Evolutionary conservation across 257 asterid species (phyloP), one percentile per base, ranked within the genome.

Genomic region (Solanum appendiculatum): DNA sequence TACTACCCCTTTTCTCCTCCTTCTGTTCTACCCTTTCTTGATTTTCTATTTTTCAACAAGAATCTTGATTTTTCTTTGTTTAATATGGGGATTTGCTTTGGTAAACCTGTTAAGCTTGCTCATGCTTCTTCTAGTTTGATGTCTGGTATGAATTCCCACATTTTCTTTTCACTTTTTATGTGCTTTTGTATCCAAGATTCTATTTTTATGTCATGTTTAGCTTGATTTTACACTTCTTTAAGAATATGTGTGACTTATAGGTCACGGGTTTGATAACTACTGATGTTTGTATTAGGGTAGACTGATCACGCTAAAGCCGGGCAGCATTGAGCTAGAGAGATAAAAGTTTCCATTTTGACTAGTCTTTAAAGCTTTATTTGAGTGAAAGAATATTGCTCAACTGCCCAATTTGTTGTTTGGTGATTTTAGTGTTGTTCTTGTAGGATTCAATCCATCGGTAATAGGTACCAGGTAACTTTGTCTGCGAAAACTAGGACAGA

Each of bases 91-190:
- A 72, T 93, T 88, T 96, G 99, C 89, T 85, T 89, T 21, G 98
- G 95, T 27, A 95, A 89, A 83, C 88, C 98, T 89, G 88, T 94
- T 63, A 96, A 93, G 90, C 93, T 94, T 84, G 95, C 98, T 51
- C 97, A 93, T 93, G 98, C 97, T 87, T 93, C 98, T 90, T 95
- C 99, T 86, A 94, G 94, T 56, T 95, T 91, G 72, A 92, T 94
- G 90, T 86, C 54, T 56, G 98, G 98, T 95, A 90, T 80, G 87
- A 46, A 2, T 86, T 42, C 20, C 40, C 15, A n/a, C 20, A 64
- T 84, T 34, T 1, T 44, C 84, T 27, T 91, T 86, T 69, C 69
- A 15, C 12, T 80, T 80, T 80, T 27, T 51, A 54, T 46, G 66
- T 60, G 83, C 12, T 75, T 40, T 40, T 75, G 7, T 40, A 13